Base-by-base conservation (phyloP, 257 asterid genomes). In the Dorcoceras hygrometricum region DNA sequence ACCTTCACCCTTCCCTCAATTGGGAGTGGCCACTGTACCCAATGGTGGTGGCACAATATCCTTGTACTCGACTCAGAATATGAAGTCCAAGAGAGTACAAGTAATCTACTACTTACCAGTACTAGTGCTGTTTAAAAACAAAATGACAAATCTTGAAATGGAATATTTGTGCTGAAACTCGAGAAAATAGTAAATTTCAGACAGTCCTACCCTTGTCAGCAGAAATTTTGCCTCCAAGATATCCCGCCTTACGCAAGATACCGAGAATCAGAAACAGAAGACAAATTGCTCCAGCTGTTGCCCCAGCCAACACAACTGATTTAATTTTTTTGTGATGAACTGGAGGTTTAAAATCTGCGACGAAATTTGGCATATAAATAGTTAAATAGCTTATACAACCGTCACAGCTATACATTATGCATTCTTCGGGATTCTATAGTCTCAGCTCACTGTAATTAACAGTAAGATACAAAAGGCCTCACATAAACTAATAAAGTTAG, bases 281-380 rank as follows among this genome's bases (percentile, higher is more conserved):
- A 59, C 79, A 20, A 20, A 81, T 53, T 8, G 82, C 82, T 79
- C 95, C 97, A 62, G 86, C 80, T 43, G 72, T 71, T 24, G 74
- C 29, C 48, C 86, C 95, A 28, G 77, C 83, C 68, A 81, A 68
- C 66, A 71, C 74, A 50, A 69, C 73, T 34, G 74, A 22, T 29
- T 25, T 54, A 27, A 78, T 65, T 67, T 50, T 84, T 63, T 67
- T 80, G 64, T 79, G 74, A 79, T 75, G 76, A 34, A 75, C 76
- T 62, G 88, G 96, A 54, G 93, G 95, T 55, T 72, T 73, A 72
- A 90, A 90, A 71, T 90, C 97, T 90, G 89, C 77, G 65, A 31
- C 27, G 53, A 23, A 36, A 62, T 11, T 62, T 22, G 23, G n/a
- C 54, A 61, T 61, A 25, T 6, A 34, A 31, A 27, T 27, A 20